Evolutionary conservation across 2,329 filamentous ascomycete species (phyloP).

Genomic region (Didymella pinodella): DNA sequence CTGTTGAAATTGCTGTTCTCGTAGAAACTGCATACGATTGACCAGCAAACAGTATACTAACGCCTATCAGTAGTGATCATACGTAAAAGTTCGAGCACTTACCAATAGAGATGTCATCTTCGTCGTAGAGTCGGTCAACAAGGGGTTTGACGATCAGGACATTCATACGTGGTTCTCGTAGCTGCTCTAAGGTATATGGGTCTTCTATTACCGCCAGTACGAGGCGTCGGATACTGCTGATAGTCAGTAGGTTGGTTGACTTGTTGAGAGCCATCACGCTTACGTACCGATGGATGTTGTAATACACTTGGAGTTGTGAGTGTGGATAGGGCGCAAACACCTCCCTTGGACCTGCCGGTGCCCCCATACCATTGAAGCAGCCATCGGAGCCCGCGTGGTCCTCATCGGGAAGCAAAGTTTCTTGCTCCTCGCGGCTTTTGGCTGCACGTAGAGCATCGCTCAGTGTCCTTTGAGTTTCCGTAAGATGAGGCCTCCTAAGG

Average conservation of each 20-base stretch:
- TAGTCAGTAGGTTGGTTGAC: conserved; percentile 3
- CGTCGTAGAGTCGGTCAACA: conserved; percentile 82
- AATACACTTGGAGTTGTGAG: conserved; percentile 74
- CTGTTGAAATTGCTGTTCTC: conserved; percentile 76
- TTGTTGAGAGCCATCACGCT: not conserved
- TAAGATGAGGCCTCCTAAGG: conserved; percentile 44
- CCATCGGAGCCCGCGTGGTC: conserved; percentile 57
- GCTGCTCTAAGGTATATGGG: conserved; percentile 75
- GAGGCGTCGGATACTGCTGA: conserved; percentile 52
- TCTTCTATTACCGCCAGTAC: conserved; percentile 63
- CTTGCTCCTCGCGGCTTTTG: conserved; percentile 58
- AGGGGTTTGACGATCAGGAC: conserved; percentile 79
- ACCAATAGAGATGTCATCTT: conserved; percentile 81
- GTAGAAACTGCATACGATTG: conserved; percentile 79
- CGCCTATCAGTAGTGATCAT: conserved; percentile 12
- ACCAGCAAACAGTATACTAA: conserved; percentile 83
- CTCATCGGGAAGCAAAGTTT: conserved; percentile 56
- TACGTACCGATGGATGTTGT: conserved; percentile 72
- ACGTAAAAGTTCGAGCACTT: conserved; percentile 30
- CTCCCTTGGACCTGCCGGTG: conserved; percentile 48
- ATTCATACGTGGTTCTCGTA: conserved; percentile 83
- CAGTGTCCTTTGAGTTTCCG: conserved; percentile 43
- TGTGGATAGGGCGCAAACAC: conserved; percentile 63
- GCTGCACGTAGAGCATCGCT: conserved; percentile 51
- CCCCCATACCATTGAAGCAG: conserved; percentile 51